Conservation (phyloP, 768 basidiomycete species). For the Hirschioporus abietinus region DNA sequence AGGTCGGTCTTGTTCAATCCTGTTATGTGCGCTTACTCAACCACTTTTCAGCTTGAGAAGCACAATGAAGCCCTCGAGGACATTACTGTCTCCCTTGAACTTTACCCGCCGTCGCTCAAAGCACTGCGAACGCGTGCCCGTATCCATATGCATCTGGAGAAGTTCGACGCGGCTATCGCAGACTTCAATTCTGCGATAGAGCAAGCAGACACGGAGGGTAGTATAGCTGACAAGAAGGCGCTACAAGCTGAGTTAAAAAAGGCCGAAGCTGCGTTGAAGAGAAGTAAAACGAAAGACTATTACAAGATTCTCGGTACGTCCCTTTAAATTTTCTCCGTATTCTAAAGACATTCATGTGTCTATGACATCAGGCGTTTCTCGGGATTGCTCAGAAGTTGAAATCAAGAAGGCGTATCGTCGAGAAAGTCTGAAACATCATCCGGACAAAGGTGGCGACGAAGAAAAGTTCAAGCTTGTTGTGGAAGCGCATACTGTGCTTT, state of each 20-base stretch:
- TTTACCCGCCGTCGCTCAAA: slow-evolving; percentile 71
- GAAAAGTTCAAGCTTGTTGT: slow-evolving; percentile 92
- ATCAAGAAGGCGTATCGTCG: slow-evolving; percentile 91
- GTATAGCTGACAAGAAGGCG: slow-evolving; percentile 55
- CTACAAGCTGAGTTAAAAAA: slow-evolving; percentile 68
- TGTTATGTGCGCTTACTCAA: not conserved
- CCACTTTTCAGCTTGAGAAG: slow-evolving; percentile 44
- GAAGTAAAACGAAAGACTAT: slow-evolving; percentile 88
- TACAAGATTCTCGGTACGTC: slow-evolving; percentile 63
- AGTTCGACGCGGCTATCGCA: slow-evolving; percentile 61
- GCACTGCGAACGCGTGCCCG: slow-evolving; percentile 83
- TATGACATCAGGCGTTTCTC: slow-evolving; percentile 32
- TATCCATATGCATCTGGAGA: slow-evolving; percentile 67
- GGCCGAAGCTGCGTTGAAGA: slow-evolving; percentile 76
- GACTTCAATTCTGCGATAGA: slow-evolving; percentile 82
- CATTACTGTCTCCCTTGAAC: slow-evolving; percentile 58
- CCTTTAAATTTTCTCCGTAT: not conserved
- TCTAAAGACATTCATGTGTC: not conserved
- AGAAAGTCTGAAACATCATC: slow-evolving; percentile 81
- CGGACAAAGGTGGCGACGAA: slow-evolving; percentile 92
- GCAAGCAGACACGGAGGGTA: slow-evolving; percentile 58
- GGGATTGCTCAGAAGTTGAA: slow-evolving; percentile 61
- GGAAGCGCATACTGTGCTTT: slow-evolving; percentile 79
- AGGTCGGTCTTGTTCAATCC: slow-evolving; percentile 36
- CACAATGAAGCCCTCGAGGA: slow-evolving; percentile 68